Base-by-base conservation (phyloP, 1,284 basidiomycete species). In the Albatrellus sp. region DNA sequence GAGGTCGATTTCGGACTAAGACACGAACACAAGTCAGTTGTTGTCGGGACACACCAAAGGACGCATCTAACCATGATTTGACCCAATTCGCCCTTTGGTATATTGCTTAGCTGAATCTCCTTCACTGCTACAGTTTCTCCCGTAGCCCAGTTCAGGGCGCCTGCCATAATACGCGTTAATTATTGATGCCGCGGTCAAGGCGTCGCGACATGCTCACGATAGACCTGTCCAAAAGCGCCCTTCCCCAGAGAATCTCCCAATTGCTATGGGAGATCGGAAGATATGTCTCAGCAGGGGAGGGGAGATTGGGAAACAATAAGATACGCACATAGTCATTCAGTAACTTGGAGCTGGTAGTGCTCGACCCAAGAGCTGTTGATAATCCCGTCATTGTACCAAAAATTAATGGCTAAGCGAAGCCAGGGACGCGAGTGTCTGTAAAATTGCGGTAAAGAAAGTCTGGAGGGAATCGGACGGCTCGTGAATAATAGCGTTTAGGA, bases 61-160 rank as follows among this genome's bases (percentile, higher is more conserved):
- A 13, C 2, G 39, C 13, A 24, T n/a, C 77, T 54, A 56, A 89
- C 90, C 94, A 98, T 98, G 59, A 98, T 97, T 63, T 98, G 92
- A 16, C 88, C 85, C 42, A 98, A 75, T 59, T 96, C 90, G 40
- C 81, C 78, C 60, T 90, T 88, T 1, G 93, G 90, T 47, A 98
- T 93, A 61, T 91, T 91, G 60, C 80, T 83, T 49, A 98, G 69
- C 56, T 90, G 84, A 57, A 93, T 93, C 63, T 90, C 91, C 73
- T 94, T 98, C 58, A 93, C 85, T 6, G 91, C 91, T 30, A 96
- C 91, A 1, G 91, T 93, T 68, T 96, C 92, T 40, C 93, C 93
- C 19, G 90, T 96, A 32, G 85, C 85, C 81, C 90, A 97, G 60
- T 98, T 98, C 60, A 98, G 72, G 30, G 90, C 90, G 56, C 90